Base-by-base conservation (phyloP, 495 filamentous ascomycete species). In the Talaromyces ruber region DNA sequence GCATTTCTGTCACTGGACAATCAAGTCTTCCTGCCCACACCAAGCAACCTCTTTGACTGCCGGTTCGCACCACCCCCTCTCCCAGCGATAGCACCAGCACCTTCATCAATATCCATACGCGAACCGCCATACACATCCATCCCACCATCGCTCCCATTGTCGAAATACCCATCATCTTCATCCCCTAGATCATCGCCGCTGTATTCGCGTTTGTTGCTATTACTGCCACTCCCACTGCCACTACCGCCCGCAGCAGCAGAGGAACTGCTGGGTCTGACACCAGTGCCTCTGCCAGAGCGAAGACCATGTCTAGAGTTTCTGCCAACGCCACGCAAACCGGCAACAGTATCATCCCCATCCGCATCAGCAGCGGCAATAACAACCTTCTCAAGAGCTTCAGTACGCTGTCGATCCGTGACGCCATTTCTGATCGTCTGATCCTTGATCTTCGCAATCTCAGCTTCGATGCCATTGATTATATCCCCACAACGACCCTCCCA, bases 401-500 rank as follows among this genome's bases (percentile, higher is more conserved):
- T 69, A 72, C 77, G 80, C 16, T 72, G 68, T 47, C 76, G 70
- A 24, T 87, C 81, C 57, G 67, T 66, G 8, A 73, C 76, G 28
- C 81, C 79, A 8, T 82, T 78, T 58, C 76, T 78, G 51, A 82
- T 76, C 12, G 85, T 86, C n/a, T 78, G 75, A 1, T 69, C 70
- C 58, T 80, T 81, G 53, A 90, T 77, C 37, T 69, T 76, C 9
- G 71, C 75, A 59, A 94, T 88, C 69, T 93, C 85, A 9, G 72
- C 75, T 54, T 96, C 91, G 14, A 98, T 82, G 30, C 89, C 88
- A 0, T 70, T 74, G 18, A 96, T 85, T n/a, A 91, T 90, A 47
- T 75, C 70, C 4, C 82, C 81, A 77, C 92, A 97, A 16, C 92
- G 86, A 21, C 72, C 71, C 59, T 88, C 84, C 92, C 92, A 98